A percentile compares a stretch with the other conserved stretches of the same genome.
Conservation (phyloP, 352 stramenopile species). For the Pythium pyrilobum region DNA sequence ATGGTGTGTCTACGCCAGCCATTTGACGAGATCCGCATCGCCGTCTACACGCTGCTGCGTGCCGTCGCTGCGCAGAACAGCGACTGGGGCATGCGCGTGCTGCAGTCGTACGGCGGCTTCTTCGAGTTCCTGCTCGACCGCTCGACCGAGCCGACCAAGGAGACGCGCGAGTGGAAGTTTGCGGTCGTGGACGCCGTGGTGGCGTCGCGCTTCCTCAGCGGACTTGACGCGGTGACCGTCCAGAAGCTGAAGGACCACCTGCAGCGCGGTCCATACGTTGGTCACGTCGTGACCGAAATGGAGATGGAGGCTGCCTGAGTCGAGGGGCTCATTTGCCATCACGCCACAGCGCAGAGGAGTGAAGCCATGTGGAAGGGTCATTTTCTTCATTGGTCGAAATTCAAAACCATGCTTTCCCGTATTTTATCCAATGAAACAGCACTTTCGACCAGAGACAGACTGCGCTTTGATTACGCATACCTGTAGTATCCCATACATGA, state of each 20-base stretch:
- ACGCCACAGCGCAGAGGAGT: neutral
- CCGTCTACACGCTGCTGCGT: constrained; percentile 69
- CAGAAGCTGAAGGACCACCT: constrained; percentile 56
- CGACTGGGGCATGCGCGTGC: constrained; percentile 55
- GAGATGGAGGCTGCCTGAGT: constrained; percentile 57
- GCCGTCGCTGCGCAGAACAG: constrained; percentile 78
- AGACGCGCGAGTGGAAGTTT: constrained; percentile 87
- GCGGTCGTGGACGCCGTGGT: constrained; percentile 73
- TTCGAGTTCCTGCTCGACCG: constrained; percentile 84
- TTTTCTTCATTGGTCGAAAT: constrained; percentile 11
- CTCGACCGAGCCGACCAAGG: constrained; percentile 75
- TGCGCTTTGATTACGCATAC: too few relatives aligned
- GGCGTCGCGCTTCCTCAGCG: constrained; percentile 51
- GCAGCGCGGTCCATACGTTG: constrained; percentile 57
- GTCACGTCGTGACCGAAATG: constrained; percentile 37
- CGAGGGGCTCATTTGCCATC: neutral
- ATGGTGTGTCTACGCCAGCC: constrained; percentile 81
- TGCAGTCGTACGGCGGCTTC: constrained; percentile 77
- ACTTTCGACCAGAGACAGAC: neutral
- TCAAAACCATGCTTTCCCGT: neutral
- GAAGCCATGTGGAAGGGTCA: constrained; percentile 7
- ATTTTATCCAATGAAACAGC: neutral
- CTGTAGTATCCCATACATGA: too few relatives aligned
- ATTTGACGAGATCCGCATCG: constrained; percentile 76
- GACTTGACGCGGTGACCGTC: constrained; percentile 50